A percentile compares a stretch with the other conserved stretches of the same genome.
phyloP scores from a whole-genome alignment of 148 eudicot genomes.

The Heliamphora exappendiculata region DNA sequence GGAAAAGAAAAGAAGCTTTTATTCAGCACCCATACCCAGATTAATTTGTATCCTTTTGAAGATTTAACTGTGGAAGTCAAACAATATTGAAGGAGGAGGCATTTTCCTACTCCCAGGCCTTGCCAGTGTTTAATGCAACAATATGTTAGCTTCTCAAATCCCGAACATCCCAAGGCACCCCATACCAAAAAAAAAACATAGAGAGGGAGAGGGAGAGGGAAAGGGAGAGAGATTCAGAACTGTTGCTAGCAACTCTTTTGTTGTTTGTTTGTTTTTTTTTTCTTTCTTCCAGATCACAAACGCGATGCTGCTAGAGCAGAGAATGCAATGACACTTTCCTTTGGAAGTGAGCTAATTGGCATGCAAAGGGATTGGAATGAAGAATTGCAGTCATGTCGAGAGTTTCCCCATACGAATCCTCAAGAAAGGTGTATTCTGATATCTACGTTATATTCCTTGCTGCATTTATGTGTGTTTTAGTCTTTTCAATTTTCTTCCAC shows the following conservation, averaged over 20 bases:
- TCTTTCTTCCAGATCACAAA: slow-evolving; percentile 72
- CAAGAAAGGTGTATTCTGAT: slow-evolving; percentile 65
- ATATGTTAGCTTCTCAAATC: neutral
- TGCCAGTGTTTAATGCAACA: neutral
- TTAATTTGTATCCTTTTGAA: no score
- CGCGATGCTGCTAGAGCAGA: slow-evolving; percentile 99
- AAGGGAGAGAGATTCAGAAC: neutral
- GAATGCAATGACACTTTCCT: slow-evolving; percentile 76
- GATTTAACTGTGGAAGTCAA: neutral
- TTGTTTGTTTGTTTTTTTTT: slow-evolving; percentile 11
- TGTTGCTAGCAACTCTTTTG: neutral
- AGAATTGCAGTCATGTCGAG: slow-evolving; percentile 95
- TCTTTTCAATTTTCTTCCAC: neutral
- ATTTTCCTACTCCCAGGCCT: neutral
- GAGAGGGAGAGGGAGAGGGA: neutral
- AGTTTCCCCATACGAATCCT: slow-evolving; percentile 80
- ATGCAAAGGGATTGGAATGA: slow-evolving; percentile 99
- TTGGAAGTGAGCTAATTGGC: slow-evolving; percentile 94
- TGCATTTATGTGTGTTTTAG: neutral
- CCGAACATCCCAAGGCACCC: neutral
- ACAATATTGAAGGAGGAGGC: neutral
- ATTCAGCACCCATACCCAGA: neutral
- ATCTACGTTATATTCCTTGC: neutral
- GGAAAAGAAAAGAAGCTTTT: neutral
- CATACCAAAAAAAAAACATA: neutral